Base-by-base conservation (phyloP, 768 basidiomycete species). In the Lentinula raphanica region DNA sequence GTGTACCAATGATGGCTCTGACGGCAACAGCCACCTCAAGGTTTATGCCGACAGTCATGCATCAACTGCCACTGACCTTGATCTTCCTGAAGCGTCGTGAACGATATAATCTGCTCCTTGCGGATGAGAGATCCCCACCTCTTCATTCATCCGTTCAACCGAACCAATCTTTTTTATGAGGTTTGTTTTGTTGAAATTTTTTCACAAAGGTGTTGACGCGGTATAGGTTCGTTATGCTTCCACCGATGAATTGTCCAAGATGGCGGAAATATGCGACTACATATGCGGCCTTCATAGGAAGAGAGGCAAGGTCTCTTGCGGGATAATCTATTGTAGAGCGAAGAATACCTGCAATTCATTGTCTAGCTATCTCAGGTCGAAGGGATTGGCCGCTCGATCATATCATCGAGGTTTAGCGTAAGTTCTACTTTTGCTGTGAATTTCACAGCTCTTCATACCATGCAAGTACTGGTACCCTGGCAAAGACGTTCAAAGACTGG, bases 1-100 rank as follows among this genome's bases (percentile, higher is more conserved):
- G 78, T 57, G 81, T 93, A 3, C 92, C 92, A 0, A 86, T 94
- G 63, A 94, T 92, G 89, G 92, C 92, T 3, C 70, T 94, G 38
- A 94, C 91, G 1, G 91, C 92, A 1, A 91, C 88, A 13, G 91
- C 92, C 2, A 94, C 92, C 5, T 69, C 83, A 42, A 69, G 71
- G 89, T 90, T 68, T 35, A 35, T 35, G 13, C 27, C 25, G 15
- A 3, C 50, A 8, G 21, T 19, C 5, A 23, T 13, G 38, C n/a
- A n/a, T n/a, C n/a, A 8, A 13, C 31, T 23, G n/a, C n/a, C n/a
- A n/a, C n/a, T 15, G 51, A 15, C 44, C 38, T 32, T 32, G 31
- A 56, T 15, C 19, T 5, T 8, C 9, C 23, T 56, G 9, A 63
- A 93, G 90, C 27, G 90, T 94, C 13, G 86, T 88, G 60, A 70